Base-by-base conservation (phyloP, 2,329 filamentous ascomycete genomes). In the Pseudogymnoascus sp. region DNA sequence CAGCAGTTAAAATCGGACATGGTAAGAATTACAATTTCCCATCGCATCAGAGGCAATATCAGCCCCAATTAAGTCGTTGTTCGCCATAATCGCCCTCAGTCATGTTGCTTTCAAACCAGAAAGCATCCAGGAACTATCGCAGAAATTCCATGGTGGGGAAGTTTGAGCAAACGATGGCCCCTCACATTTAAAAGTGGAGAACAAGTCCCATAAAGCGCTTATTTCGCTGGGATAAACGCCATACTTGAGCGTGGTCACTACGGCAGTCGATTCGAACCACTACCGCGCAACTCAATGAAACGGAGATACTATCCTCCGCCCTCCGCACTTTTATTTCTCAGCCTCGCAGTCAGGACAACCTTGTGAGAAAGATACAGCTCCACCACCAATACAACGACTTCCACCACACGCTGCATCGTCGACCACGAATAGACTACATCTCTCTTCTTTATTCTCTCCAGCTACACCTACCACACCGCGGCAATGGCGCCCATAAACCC, bases 141-240 rank as follows among this genome's bases (percentile, higher is more conserved):
- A 55, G 49, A 55, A 55, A 55, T 55, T 55, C 45, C 49, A 55
- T 55, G 49, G 49, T 55, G 49, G 49, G 49, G 49, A 55, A 55
- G 49, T 55, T 55, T 55, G 49, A 55, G 8, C 49, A 55, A 55
- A 55, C 49, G 10, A 55, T 55, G 29, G 49, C 49, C 49, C 49
- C 49, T 55, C 49, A 55, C 6, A 55, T 55, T 55, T 55, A 55
- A 55, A 55, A 55, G 49, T 55, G 29, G 49, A 14, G 49, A 33
- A 49, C 6, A 1, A 6, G 6, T 11, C n/a, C 26, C 26, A 26
- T 26, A 33, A 55, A 19, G 49, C 49, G 49, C 49, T 55, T 55
- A 55, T 49, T 23, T 49, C 33, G 49, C n/a, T 12, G 4, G 45
- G 45, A 52, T 52, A 52, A 52, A 52, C 45, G 45, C 45, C 45